These are phyloP conservation scores for Yamagishiella unicocca DNA, from an alignment of 139 green algal genomes.

Conservation along the genomic window DNA sequence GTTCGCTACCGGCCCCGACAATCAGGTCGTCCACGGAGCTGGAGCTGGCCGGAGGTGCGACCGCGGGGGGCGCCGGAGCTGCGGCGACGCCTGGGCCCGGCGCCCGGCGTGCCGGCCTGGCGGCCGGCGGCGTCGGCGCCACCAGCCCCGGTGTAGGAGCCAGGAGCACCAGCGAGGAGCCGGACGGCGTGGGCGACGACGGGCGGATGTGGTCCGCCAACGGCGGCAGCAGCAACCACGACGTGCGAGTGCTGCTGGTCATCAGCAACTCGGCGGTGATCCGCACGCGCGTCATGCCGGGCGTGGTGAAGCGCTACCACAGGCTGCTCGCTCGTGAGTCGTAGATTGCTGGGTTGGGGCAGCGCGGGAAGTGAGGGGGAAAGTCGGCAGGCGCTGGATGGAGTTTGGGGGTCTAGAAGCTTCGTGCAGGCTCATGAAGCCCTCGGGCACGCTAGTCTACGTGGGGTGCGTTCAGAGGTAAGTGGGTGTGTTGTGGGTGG, in stretches of 20 bases:
- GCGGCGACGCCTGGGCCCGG: background rate
- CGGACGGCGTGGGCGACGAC: background rate
- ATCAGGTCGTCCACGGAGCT: background rate
- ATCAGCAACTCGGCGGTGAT: conserved; percentile 46
- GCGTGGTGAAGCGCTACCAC: conserved; percentile 28
- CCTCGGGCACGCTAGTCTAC: too few relatives aligned
- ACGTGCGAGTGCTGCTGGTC: conserved; percentile 44
- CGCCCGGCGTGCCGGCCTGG: background rate
- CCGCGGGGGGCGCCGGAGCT: background rate
- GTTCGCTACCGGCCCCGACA: too few relatives aligned
- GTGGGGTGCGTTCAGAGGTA: too few relatives aligned
- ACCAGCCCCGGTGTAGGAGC: background rate
- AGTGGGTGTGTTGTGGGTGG: too few relatives aligned
- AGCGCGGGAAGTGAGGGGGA: too few relatives aligned
- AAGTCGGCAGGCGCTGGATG: too few relatives aligned
- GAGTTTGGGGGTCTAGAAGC: too few relatives aligned
- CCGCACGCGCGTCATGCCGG: conserved; percentile 37
- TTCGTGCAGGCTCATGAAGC: too few relatives aligned
- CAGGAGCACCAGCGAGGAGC: too few relatives aligned
- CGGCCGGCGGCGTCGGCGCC: background rate
- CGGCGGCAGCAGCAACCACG: conserved; percentile 6
- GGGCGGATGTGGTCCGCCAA: background rate
- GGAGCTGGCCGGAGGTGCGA: background rate
- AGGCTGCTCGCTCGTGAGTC: conserved; percentile 36
- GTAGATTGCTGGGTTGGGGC: too few relatives aligned